Evolutionary conservation across 352 stramenopile genomes (phyloP), one percentile per base, ranked within the genome.

Genomic region (Pythium dissotocum): DNA sequence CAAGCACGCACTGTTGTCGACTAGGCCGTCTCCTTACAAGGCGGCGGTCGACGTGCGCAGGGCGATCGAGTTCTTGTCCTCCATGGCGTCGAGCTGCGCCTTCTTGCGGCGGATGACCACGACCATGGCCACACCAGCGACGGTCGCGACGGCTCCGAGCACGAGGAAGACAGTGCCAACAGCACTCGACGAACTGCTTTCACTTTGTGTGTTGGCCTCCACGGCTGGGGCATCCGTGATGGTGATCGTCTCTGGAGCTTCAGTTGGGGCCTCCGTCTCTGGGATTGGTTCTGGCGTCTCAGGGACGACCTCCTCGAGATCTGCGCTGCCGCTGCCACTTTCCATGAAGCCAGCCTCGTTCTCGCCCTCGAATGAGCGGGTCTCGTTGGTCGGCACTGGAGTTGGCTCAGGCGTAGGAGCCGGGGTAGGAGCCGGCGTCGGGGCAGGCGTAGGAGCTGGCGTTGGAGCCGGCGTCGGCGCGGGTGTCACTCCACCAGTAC

Each of bases 91-190:
- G 7, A 80, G 64, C 60, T 65, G 32, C 13, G 61, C 62, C 70
- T 80, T 77, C 73, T 76, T 75, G 48, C 67, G 66, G 44, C 70
- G 73, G 32, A 71, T 55, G 4, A 78, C 66, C 10, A 79, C 73
- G 57, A 80, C 72, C 63, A 73, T 71, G 33, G 56, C 70, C 2
- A 71, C 63, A 28, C 58, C 68, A 18, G 57, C 70, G 5, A 63
- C 61, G 6, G 58, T 46, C 8, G 57, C 70, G 14, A 75, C 28
- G 12, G 63, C 73, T 12, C 53, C 65, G n/a, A 72, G 35, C 3
- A 72, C 51, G 10, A 73, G 4, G 21, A 77, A 55, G 4, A 67
- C 40, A 6, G 51, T 56, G 10, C 30, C 54, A 0, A 58, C 44
- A 4, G 51, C 35, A n/a, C 57, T 61, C 2, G 18, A 35, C 16